Evolutionary conservation across 305 asterid genomes (phyloP).

Genomic region (Lippia alba): DNA sequence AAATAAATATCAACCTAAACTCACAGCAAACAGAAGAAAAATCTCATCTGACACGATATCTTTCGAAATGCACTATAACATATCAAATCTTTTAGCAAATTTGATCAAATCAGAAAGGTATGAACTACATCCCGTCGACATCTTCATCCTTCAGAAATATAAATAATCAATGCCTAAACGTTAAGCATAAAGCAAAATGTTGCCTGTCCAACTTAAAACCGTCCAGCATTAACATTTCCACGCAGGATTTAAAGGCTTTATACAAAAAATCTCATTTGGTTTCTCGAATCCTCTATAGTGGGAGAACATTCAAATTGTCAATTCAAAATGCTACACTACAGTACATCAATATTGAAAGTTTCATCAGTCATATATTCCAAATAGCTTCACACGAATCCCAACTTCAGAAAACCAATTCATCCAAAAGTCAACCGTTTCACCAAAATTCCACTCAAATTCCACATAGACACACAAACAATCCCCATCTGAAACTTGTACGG

Average conservation of each 20-base stretch:
- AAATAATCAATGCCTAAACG: too few relatives aligned
- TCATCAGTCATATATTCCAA: not conserved
- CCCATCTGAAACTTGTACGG: not conserved
- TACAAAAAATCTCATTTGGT: not conserved
- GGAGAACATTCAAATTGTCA: too few relatives aligned
- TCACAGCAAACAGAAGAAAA: not conserved
- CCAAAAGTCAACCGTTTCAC: not conserved
- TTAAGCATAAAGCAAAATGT: not conserved
- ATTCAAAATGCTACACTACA: too few relatives aligned
- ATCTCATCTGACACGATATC: constrained; percentile 3
- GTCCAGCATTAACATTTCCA: constrained; percentile 10
- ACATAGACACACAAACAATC: not conserved
- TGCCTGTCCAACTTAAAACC: not conserved
- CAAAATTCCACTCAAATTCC: not conserved
- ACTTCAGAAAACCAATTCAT: not conserved
- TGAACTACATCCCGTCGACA: not conserved
- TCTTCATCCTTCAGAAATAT: not conserved
- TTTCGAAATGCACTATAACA: not conserved
- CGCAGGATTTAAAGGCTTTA: not conserved
- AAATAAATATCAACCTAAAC: not conserved
- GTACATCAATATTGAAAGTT: too few relatives aligned
- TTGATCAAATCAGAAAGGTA: not conserved
- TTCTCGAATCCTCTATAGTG: not conserved
- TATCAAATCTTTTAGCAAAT: not conserved
- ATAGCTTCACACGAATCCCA: not conserved